Percentiles rank a stretch among this genome's conserved stretches.
These are phyloP conservation scores for Notholithocarpus densiflorus DNA, from an alignment of 306 rosid genomes.

Conservation along the genomic window DNA sequence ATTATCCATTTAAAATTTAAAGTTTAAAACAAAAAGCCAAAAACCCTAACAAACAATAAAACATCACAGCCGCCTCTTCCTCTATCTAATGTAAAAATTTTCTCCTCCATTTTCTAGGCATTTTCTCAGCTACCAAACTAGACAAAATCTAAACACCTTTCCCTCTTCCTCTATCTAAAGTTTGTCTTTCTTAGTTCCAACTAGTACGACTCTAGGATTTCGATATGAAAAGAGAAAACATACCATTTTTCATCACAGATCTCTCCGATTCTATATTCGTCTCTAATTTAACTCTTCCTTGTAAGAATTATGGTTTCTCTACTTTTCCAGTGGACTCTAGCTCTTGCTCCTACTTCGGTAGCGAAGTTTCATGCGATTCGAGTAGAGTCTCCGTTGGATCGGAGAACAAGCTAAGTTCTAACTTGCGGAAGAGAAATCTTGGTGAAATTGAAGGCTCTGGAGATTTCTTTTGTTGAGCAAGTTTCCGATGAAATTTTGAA, in stretches of 20 bases:
- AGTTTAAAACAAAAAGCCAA: no score
- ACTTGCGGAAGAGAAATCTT: constrained; percentile 27
- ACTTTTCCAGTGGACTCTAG: constrained; percentile 42
- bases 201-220: no score
- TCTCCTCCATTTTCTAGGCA: no score
- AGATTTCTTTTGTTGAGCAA: constrained; percentile 38
- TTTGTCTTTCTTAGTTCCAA: no score
- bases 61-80: no score
- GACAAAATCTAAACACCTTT: no score
- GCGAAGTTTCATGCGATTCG: constrained; percentile 60
- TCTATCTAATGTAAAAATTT: no score
- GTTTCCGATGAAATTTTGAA: constrained; percentile 10
- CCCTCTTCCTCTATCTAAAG: no score
- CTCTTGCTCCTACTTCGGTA: constrained; percentile 39
- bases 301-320: constrained; percentile 20
- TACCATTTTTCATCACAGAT: constrained; percentile 20
- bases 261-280: constrained; percentile 42
- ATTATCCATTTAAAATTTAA: no score
- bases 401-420: constrained; percentile 21
- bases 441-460: constrained; percentile 18
- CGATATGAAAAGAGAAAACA: no score
- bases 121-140: no score
- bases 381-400: constrained; percentile 38
- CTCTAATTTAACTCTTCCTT: constrained; percentile 3
- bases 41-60: no score